Base-by-base conservation (phyloP, 371 early-diverging fungal species). In the Homolaphlyctis polyrhiza region DNA sequence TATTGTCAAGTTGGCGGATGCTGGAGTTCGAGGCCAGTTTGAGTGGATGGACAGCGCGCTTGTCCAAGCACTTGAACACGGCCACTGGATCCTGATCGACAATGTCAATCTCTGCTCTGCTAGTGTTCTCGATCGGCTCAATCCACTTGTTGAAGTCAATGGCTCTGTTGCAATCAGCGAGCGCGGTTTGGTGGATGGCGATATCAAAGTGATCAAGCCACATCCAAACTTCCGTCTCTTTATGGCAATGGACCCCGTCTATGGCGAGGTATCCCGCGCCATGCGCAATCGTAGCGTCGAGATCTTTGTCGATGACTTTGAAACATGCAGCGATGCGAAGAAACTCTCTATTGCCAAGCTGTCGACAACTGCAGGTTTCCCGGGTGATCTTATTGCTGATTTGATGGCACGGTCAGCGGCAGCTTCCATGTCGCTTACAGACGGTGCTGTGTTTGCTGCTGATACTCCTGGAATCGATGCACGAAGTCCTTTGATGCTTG, bases 11-110 rank as follows among this genome's bases (percentile, higher is more conserved):
- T 25, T 55, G 6, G 30, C n/a, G 3, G 23, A 33, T 16, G 21
- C 30, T 14, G 68, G 68, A 27, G 57, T 62, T 0, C 60, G 62
- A 30, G 81, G 81, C 5, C 66, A 65, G 25, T 98, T 98, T 68
- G 97, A 97, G 70, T 98, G 97, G 97, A 88, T 96, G 43, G 97
- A 97, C 75, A 99, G 99, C 35, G 84, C 93, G 2, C 80, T 99
- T 23, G 88, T 99, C 43, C 83, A 89, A 54, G 99, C 99, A 0
- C 76, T 99, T 34, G 86, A 92, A 69, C 85, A 93, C 35, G 99
- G 99, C 5, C 79, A 94, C 67, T 99, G 99, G 99, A 78, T 99
- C 33, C 77, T 99, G 59, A 87, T 99, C 47, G 99, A 99, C 77
- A 98, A 99, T 71, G 94, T 97, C 63, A 99, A 99, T 71, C 73